Evolutionary conservation across 192 early-diverging fungal species (phyloP).

Genomic region (Umbelopsis ramanniana): DNA sequence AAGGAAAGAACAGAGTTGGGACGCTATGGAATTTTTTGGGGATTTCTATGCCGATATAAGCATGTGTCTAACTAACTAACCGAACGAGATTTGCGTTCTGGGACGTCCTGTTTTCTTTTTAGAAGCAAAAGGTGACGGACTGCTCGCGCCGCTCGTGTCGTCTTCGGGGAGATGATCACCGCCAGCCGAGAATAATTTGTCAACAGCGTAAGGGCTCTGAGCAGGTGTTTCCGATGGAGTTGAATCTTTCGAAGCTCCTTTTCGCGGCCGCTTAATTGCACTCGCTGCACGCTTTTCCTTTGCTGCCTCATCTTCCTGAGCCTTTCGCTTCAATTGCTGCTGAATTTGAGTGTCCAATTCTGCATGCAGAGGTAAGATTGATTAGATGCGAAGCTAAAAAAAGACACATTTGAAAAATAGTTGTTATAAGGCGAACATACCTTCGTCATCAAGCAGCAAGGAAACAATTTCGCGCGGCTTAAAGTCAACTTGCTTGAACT

Average conservation of each 20-base stretch:
- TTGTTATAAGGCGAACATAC: not conserved
- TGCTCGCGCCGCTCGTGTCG: slow-evolving; percentile 1
- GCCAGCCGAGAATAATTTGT: slow-evolving; percentile 33
- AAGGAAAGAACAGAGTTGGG: not conserved
- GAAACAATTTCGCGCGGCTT: slow-evolving; percentile 91
- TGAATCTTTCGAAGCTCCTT: not conserved
- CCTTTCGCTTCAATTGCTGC: slow-evolving; percentile 60
- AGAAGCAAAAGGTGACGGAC: not conserved
- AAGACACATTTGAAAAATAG: too few relatives aligned
- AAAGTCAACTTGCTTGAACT: slow-evolving; percentile 81
- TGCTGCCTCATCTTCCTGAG: slow-evolving; percentile 53
- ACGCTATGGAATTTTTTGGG: not conserved
- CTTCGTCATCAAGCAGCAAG: slow-evolving; percentile 79
- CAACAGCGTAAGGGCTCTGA: slow-evolving; percentile 28
- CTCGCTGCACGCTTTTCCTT: slow-evolving; percentile 32
- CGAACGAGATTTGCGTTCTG: slow-evolving; percentile 33
- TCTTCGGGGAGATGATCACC: slow-evolving; percentile 31
- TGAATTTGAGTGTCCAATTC: slow-evolving; percentile 59
- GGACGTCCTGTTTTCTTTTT: slow-evolving; percentile 28
- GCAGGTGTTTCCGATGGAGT: slow-evolving; percentile 17
- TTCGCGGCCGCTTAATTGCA: not conserved
- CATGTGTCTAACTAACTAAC: not conserved
- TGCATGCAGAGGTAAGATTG: not conserved
- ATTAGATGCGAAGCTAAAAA: too few relatives aligned
- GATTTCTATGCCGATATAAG: not conserved